Evolutionary conservation across 805 yeast species (phyloP).

Genomic region (Saturnispora besseyi): DNA sequence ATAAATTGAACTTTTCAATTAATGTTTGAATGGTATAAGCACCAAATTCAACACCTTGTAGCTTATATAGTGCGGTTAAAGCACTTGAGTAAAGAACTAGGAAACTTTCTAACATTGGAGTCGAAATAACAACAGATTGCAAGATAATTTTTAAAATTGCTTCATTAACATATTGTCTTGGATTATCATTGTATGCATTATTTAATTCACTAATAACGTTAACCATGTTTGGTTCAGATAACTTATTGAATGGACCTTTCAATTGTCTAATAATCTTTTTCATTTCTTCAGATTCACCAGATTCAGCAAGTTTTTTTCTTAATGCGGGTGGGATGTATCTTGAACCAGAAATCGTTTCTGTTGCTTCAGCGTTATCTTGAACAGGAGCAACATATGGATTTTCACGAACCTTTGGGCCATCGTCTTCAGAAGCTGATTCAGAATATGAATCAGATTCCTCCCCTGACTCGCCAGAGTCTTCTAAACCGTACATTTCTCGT

Average conservation of each 20-base stretch:
- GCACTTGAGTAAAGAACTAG: conserved; percentile 72
- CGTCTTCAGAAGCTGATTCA: conserved; percentile 22
- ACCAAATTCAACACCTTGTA: conserved; percentile 84
- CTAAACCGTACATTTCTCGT: conserved; percentile 27
- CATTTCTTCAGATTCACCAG: conserved; percentile 36
- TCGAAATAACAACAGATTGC: conserved; percentile 54
- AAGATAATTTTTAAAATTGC: conserved; percentile 53
- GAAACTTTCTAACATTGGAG: conserved; percentile 67
- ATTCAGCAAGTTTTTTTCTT: conserved; percentile 41
- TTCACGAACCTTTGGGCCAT: conserved; percentile 37
- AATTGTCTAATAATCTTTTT: conserved; percentile 48
- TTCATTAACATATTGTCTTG: conserved; percentile 75
- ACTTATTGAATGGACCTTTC: conserved; percentile 76
- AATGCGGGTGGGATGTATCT: conserved; percentile 84
- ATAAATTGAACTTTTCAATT: conserved; percentile 57
- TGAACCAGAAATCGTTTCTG: conserved; percentile 22
- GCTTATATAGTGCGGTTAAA: conserved; percentile 61
- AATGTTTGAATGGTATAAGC: conserved; percentile 73
- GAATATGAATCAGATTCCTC: conserved; percentile 16
- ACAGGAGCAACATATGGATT: conserved; percentile 71
- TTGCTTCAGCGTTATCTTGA: conserved; percentile 12
- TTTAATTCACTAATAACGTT: conserved; percentile 64
- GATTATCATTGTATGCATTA: conserved; percentile 49
- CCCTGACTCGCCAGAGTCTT: conserved; percentile 15
- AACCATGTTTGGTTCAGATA: conserved; percentile 79